A percentile compares a stretch with the other conserved stretches of the same genome.
Evolutionary conservation across 2,329 filamentous ascomycete genomes (phyloP).

Genomic region (Penicillium sp.): DNA sequence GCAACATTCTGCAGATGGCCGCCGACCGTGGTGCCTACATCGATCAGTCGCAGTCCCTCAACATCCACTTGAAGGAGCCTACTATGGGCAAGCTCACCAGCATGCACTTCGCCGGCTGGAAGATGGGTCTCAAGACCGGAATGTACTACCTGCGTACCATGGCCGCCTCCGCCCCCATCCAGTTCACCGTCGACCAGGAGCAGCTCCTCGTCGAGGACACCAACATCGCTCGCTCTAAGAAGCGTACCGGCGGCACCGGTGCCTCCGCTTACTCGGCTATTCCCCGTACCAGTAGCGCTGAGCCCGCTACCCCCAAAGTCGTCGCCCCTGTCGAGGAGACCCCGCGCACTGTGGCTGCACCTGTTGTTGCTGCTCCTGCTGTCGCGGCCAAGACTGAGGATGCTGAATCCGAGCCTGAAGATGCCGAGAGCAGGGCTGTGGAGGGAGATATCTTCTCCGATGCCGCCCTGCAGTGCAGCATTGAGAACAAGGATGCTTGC

Average conservation of each 20-base stretch:
- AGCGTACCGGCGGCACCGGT: slow-evolving; percentile 63
- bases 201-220: slow-evolving; percentile 84
- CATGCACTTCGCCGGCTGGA: slow-evolving; percentile 99
- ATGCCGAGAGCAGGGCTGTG: slow-evolving; percentile 74
- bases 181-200: slow-evolving; percentile 98
- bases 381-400: slow-evolving; percentile 66
- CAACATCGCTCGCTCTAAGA: slow-evolving; percentile 70
- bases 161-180: slow-evolving; percentile 93
- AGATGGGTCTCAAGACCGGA: slow-evolving; percentile 97
- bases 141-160: slow-evolving; percentile 99
- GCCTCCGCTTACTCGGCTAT: slow-evolving; percentile 60
- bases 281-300: slow-evolving; percentile 66
- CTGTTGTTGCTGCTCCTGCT: slow-evolving; percentile 59
- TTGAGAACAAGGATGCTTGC: slow-evolving; percentile 93
- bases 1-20: slow-evolving; percentile 93
- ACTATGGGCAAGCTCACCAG: slow-evolving; percentile 99
- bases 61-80: slow-evolving; percentile 99
- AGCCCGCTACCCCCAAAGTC: slow-evolving; percentile 58
- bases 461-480: slow-evolving; percentile 88
- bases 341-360: slow-evolving; percentile 59
- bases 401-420: slow-evolving; percentile 58
- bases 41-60: slow-evolving; percentile 97
- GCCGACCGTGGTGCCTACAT: slow-evolving; percentile 98
- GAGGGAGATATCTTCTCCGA: slow-evolving; percentile 96
- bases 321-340: slow-evolving; percentile 16